These are phyloP conservation scores for Microcera coccophila DNA, from an alignment of 2,329 filamentous ascomycete genomes.

Conservation along the genomic window DNA sequence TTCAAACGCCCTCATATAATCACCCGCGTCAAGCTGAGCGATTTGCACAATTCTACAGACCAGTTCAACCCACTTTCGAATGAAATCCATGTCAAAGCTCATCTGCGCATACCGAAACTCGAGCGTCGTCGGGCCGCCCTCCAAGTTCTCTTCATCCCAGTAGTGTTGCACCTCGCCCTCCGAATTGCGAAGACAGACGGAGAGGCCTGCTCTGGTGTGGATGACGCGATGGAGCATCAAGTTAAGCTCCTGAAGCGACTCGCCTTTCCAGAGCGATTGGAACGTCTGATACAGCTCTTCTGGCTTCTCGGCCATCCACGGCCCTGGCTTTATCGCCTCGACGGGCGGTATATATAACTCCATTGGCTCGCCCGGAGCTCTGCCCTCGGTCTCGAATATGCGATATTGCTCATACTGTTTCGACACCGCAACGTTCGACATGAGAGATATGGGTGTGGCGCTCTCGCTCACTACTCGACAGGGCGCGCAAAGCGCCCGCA, in stretches of 20 bases:
- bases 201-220: neutral
- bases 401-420: neutral
- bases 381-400: neutral
- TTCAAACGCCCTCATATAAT: slow-evolving; percentile 2
- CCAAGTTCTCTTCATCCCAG: neutral
- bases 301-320: slow-evolving; percentile 10
- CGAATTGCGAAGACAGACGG: slow-evolving; percentile 1
- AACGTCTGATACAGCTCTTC: slow-evolving; percentile 3
- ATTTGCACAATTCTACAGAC: slow-evolving; percentile 13
- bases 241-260: neutral
- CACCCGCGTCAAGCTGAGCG: slow-evolving; percentile 2
- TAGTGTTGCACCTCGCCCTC: neutral
- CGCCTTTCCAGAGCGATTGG: slow-evolving; percentile 8
- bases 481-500: slow-evolving; percentile 7
- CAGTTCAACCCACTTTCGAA: slow-evolving; percentile 22
- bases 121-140: slow-evolving; percentile 15
- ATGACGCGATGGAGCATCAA: rapidly evolving
- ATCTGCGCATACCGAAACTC: slow-evolving; percentile 27
- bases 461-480: neutral
- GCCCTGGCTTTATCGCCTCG: neutral
- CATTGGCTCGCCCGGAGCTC: neutral
- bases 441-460: slow-evolving; percentile 2
- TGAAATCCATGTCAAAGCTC: slow-evolving; percentile 20
- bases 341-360: slow-evolving; percentile 1
- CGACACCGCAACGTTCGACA: neutral